These are phyloP conservation scores for Mycena metata DNA, from an alignment of 768 basidiomycete genomes.

Conservation along the genomic window DNA sequence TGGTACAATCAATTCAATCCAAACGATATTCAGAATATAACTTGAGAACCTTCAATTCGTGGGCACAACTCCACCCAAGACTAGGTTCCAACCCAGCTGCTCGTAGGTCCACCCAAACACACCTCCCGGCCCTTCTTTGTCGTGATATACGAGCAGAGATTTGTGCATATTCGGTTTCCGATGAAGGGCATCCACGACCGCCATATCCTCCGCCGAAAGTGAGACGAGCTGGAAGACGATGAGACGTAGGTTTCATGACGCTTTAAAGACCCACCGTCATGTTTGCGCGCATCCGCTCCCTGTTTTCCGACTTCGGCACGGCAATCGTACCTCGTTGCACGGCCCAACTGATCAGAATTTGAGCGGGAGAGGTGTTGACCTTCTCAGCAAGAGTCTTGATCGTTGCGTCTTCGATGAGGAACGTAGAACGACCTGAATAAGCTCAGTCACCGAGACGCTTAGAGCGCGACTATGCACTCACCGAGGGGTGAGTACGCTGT, in stretches of 20 bases:
- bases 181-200: slow-evolving; percentile 57
- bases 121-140: slow-evolving; percentile 25
- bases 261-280: slow-evolving; percentile 53
- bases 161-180: slow-evolving; percentile 56
- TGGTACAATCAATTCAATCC: too few relatives aligned
- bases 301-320: slow-evolving; percentile 72
- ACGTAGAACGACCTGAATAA: slow-evolving; percentile 40
- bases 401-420: slow-evolving; percentile 51
- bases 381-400: slow-evolving; percentile 51
- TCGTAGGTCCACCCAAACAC: slow-evolving; percentile 62
- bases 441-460: background rate
- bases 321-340: slow-evolving; percentile 71
- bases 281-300: slow-evolving; percentile 62
- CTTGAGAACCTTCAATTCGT: too few relatives aligned
- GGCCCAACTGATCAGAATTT: slow-evolving; percentile 75
- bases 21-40: too few relatives aligned
- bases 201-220: slow-evolving; percentile 54
- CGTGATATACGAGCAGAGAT: slow-evolving; percentile 37
- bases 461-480: background rate
- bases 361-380: slow-evolving; percentile 55
- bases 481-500: slow-evolving; percentile 45
- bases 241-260: slow-evolving; percentile 39
- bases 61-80: slow-evolving; percentile 40
- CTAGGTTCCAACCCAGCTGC: slow-evolving; percentile 58
- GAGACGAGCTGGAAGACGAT: slow-evolving; percentile 48